Evolutionary conservation across 176 grass and related monocot species (phyloP).

Genomic region (Otatea glauca): DNA sequence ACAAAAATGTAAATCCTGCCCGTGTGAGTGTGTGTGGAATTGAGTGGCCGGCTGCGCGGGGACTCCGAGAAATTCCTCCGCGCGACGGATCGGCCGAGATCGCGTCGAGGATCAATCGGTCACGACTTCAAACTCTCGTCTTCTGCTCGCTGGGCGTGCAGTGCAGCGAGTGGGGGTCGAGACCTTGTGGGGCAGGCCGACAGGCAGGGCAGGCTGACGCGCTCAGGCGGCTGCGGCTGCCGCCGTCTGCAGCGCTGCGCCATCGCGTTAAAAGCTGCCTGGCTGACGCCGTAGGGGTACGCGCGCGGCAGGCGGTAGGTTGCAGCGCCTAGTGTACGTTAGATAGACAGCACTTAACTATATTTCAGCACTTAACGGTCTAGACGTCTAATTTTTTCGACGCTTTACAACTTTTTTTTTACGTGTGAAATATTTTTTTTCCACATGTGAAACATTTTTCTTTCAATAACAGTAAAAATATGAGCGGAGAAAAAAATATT

Average conservation of each 20-base stretch:
- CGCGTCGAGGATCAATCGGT: neutral
- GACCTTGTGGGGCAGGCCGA: conserved; percentile 28
- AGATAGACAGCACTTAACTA: neutral
- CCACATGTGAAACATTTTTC: no score
- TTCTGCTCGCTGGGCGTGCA: neutral
- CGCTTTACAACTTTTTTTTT: no score
- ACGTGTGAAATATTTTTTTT: no score
- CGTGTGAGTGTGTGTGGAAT: neutral
- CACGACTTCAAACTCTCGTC: neutral
- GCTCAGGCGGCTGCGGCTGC: conserved; percentile 16
- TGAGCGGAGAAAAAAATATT: no score
- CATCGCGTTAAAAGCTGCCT: conserved; percentile 40
- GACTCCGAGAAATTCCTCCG: conserved; percentile 65
- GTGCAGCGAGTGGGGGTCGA: conserved; percentile 16
- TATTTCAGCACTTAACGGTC: no score
- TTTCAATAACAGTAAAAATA: no score
- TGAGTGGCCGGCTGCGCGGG: conserved; percentile 34
- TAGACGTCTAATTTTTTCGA: no score
- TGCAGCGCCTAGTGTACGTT: conserved; percentile 21
- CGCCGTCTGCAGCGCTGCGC: conserved; percentile 38
- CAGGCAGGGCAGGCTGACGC: neutral
- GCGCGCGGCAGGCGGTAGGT: neutral
- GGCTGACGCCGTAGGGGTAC: neutral
- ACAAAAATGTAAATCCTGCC: no score
- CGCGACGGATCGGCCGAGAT: conserved; percentile 2